Conservation (phyloP, 805 yeast species). For the Lipomyces lipofer region DNA sequence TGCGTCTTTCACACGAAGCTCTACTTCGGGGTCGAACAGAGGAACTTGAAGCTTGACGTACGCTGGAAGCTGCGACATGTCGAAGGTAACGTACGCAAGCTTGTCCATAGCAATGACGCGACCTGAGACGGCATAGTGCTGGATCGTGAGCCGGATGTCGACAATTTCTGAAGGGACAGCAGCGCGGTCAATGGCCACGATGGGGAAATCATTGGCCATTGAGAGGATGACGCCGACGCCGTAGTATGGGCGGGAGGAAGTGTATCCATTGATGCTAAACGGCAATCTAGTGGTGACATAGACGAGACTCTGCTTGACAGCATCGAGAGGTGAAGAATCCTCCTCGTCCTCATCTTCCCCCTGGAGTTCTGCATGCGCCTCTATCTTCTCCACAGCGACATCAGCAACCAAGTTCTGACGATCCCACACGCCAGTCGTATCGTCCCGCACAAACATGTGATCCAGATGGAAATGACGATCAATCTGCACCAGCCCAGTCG, state of each 20-base stretch:
- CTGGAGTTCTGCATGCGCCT: background rate
- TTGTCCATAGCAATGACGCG: slow-evolving; percentile 26
- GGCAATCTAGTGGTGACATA: slow-evolving; percentile 28
- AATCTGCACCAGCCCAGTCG: slow-evolving; percentile 17
- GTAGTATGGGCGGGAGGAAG: slow-evolving; percentile 22
- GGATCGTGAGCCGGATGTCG: slow-evolving; percentile 30
- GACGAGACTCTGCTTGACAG: slow-evolving; percentile 22
- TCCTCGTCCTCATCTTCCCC: slow-evolving; percentile 17
- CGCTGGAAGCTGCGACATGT: slow-evolving; percentile 15
- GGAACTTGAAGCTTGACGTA: slow-evolving; percentile 20
- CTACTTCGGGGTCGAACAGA: slow-evolving; percentile 8
- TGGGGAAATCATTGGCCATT: slow-evolving; percentile 16
- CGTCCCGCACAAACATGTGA: slow-evolving; percentile 26
- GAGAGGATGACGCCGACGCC: slow-evolving; percentile 26
- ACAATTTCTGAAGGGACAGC: slow-evolving; percentile 28
- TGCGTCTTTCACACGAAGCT: slow-evolving; percentile 14
- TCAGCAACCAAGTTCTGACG: slow-evolving; percentile 8
- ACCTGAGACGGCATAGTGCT: slow-evolving; percentile 22
- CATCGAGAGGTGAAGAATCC: slow-evolving; percentile 1
- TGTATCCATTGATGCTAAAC: slow-evolving; percentile 29
- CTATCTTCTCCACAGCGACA: background rate
- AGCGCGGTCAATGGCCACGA: slow-evolving; percentile 26
- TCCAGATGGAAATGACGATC: slow-evolving; percentile 31
- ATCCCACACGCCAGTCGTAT: slow-evolving; percentile 29
- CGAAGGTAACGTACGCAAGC: slow-evolving; percentile 25